Conservation (phyloP, 1,284 basidiomycete species). For the Ustanciosporium gigantosporum region DNA sequence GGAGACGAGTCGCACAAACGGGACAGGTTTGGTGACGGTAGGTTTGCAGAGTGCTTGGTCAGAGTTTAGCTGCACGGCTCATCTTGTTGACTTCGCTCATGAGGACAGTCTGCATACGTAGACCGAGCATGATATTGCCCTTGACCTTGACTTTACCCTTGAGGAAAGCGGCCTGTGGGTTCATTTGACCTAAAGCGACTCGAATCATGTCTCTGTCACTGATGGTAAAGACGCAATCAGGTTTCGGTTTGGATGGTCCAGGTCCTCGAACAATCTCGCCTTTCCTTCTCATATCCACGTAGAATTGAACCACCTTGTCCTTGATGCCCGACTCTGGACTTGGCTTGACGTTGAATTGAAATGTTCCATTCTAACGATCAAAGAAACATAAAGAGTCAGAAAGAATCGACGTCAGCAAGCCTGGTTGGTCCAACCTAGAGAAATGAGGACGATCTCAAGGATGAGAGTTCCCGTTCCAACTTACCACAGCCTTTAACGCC, state of each 20-base stretch:
- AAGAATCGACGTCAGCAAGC: background rate
- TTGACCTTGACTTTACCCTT: conserved; percentile 49
- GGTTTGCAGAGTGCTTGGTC: too few relatives aligned
- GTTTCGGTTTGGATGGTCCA: conserved; percentile 41
- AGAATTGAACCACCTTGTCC: conserved; percentile 31
- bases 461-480: too few relatives aligned
- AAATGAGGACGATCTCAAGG: too few relatives aligned
- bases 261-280: conserved; percentile 35
- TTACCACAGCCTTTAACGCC: conserved; percentile 40
- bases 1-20: too few relatives aligned
- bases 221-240: conserved; percentile 43
- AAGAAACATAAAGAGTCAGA: background rate
- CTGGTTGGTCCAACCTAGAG: too few relatives aligned
- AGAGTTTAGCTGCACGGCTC: conserved; percentile 38
- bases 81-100: conserved; percentile 47
- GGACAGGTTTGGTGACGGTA: too few relatives aligned
- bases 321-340: conserved; percentile 6
- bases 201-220: conserved; percentile 50
- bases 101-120: conserved; percentile 46
- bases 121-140: conserved; percentile 50
- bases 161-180: conserved; percentile 47
- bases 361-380: conserved; percentile 37
- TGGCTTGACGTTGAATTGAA: conserved; percentile 43
- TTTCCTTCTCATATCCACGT: conserved; percentile 45
- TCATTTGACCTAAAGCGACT: conserved; percentile 40